Base-by-base conservation (phyloP, 768 basidiomycete genomes). In the Lactifluus hygrophoroides region DNA sequence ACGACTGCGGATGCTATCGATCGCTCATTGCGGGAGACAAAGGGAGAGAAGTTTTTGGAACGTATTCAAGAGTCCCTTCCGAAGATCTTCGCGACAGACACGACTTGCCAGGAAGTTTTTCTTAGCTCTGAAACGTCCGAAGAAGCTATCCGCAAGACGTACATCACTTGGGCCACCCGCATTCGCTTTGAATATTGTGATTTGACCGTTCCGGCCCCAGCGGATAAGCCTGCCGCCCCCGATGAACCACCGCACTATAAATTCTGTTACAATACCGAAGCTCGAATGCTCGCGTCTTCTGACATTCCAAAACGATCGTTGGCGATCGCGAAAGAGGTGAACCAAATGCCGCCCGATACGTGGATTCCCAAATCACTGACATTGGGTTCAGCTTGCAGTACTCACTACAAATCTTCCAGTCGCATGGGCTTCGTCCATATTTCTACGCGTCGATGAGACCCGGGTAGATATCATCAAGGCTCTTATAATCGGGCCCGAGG, bases 361-460 rank as follows among this genome's bases (percentile, higher is more conserved):
- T 56, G 10, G 51, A 40, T 32, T 11, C 25, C 32, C 5, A 45
- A 5, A 38, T 28, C 8, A 17, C 55, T 61, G 9, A 57, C 21
- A 17, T 14, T 19, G 40, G 19, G 14, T 62, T 40, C 60, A 93
- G 91, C 84, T 96, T 60, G 93, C 94, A 2, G 90, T 94, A 38
- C 78, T 97, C 52, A 93, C 93, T 2, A 94, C 92, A 11, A 94
- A 93, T 68, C 75, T 97, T 25, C 94, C 94, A n/a, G 86, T 92
- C 14, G 86, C 90, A 6, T 96, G 92, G 90, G 84, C 92, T 66
- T 95, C 94, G 5, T 94, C 91, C 1, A 86, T 97, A 63, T 96
- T 95, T 73, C 72, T 97, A 57, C 81, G 89, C 51, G 93, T 95
- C 4, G 94, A 97, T 69, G 94, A 96, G 73, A 85, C 81, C 16